Evolutionary conservation across 139 green algal species (phyloP).

Genomic region (Chlamydomonas asymmetrica): DNA sequence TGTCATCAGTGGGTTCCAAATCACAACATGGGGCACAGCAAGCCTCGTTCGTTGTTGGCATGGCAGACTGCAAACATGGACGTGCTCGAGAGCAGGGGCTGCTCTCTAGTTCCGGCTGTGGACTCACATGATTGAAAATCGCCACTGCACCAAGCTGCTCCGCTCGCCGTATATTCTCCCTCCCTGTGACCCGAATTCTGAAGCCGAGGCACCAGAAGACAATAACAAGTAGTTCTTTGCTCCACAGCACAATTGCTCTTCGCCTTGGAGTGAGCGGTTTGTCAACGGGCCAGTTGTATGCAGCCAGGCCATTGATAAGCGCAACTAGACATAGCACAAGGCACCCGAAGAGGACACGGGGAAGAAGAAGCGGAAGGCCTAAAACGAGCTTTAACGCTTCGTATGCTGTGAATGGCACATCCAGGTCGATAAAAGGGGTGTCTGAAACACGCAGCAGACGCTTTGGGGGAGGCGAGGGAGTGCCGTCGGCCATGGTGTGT

Average conservation of each 20-base stretch:
- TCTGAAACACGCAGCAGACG: no score
- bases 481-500: no score
- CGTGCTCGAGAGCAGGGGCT: no score
- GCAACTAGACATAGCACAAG: not conserved
- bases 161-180: slow-evolving; percentile 12
- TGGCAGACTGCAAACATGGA: no score
- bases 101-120: no score
- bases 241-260: slow-evolving; percentile 8
- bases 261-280: slow-evolving; percentile 1
- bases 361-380: not conserved
- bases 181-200: not conserved
- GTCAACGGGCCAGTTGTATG: slow-evolving; percentile 5
- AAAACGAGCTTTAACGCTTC: not conserved
- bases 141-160: slow-evolving; percentile 20
- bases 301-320: not conserved
- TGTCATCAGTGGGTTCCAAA: not conserved
- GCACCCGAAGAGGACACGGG: not conserved
- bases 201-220: slow-evolving; percentile 23
- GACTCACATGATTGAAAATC: slow-evolving; percentile 28
- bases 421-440: not conserved
- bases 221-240: slow-evolving; percentile 22
- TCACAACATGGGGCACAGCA: not conserved
- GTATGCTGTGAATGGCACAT: not conserved
- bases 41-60: no score
- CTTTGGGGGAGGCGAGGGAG: no score